These are phyloP conservation scores for Henckelia pumila DNA, from an alignment of 257 asterid species.

Conservation along the genomic window DNA sequence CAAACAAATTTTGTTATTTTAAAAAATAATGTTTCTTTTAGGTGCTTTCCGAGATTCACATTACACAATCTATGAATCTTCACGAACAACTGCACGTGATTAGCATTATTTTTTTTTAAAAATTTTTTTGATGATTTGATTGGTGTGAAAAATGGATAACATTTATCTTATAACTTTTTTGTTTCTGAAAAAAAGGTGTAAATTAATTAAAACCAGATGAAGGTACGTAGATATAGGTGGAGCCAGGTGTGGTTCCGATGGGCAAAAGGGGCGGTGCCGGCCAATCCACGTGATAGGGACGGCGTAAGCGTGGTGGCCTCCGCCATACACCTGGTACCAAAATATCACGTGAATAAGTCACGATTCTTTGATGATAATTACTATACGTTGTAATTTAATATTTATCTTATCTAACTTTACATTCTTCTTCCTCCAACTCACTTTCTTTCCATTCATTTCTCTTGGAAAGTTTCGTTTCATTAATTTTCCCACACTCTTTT, in stretches of 20 bases:
- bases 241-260: not conserved
- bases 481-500: constrained; percentile 8
- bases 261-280: constrained; percentile 67
- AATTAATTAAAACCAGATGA: not conserved
- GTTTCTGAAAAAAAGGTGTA: not conserved
- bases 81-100: not conserved
- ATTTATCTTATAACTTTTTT: too few relatives aligned
- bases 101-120: too few relatives aligned
- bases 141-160: not conserved
- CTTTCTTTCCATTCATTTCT: not conserved
- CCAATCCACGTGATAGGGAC: constrained; percentile 61
- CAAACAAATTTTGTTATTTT: too few relatives aligned
- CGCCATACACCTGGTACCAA: constrained; percentile 47
- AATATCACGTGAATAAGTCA: constrained; percentile 59
- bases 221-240: constrained; percentile 1
- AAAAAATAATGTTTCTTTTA: too few relatives aligned
- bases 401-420: not conserved
- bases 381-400: constrained; percentile 11
- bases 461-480: not conserved
- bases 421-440: not conserved
- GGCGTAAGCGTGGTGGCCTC: constrained; percentile 31
- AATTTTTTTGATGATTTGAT: not conserved
- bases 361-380: constrained; percentile 46
- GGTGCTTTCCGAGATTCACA: too few relatives aligned
- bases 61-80: too few relatives aligned